Evolutionary conservation across 345 rosid species (phyloP).

Genomic region (Eucalyptus pauciflora): DNA sequence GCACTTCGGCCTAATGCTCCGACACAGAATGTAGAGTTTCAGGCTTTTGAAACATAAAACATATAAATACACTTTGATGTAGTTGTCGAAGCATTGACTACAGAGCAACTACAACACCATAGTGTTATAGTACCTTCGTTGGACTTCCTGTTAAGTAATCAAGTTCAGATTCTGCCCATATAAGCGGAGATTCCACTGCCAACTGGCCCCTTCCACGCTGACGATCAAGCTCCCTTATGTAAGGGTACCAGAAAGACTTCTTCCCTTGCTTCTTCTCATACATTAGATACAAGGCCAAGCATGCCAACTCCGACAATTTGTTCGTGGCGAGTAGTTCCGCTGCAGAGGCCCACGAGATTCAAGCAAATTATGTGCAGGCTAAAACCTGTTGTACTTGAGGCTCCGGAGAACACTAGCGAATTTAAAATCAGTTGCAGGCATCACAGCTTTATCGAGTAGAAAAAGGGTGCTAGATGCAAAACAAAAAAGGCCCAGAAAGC

Average conservation of each 20-base stretch:
- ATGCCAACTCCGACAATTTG: constrained; percentile 88
- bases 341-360: constrained; percentile 10
- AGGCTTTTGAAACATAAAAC: not conserved
- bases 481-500: not conserved
- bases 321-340: constrained; percentile 88
- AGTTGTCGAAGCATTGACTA: not conserved
- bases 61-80: not conserved
- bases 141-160: constrained; percentile 90
- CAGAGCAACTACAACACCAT: not conserved
- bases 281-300: constrained; percentile 91
- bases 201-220: constrained; percentile 93
- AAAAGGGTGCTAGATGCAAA: not conserved
- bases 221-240: constrained; percentile 94
- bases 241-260: constrained; percentile 92
- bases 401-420: not conserved
- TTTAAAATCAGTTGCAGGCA: not conserved
- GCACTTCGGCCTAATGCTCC: constrained; percentile 64
- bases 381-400: not conserved
- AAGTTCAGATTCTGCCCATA: constrained; percentile 86
- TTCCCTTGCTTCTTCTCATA: constrained; percentile 97
- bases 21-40: constrained; percentile 1
- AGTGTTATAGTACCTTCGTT: constrained; percentile 43
- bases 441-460: not conserved
- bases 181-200: constrained; percentile 90
- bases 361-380: not conserved